Evolutionary conservation across 2,329 filamentous ascomycete genomes (phyloP), one percentile per base, ranked within the genome.

Genomic region (Penicillium frequentans): DNA sequence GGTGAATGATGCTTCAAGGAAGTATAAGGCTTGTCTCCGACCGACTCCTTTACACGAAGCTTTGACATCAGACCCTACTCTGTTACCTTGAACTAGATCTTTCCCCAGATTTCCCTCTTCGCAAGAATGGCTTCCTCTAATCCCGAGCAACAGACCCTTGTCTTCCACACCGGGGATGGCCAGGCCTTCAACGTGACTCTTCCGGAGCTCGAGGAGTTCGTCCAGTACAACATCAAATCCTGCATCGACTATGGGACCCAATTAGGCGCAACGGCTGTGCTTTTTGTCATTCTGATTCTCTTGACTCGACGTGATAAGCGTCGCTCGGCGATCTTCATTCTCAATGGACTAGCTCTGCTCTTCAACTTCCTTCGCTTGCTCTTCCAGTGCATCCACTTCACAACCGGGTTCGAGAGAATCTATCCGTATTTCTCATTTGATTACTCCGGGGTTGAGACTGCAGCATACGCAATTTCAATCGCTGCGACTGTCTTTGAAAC

Each of bases 171-270:
- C 26, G 65, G 73, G 3, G 75, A 85, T 68, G 80, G 80, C 24
- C 73, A 70, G 1, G 63, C 72, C 1, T 68, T 83, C 59, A 62
- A 69, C 0, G 66, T 81, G 39, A 64, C 70, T 44, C 70, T 86
- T 56, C 47, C 60, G 9, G 68, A 73, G 3, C 57, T 88, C 39
- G 72, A 85, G 62, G 53, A 60, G 4, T 79, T 78, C 49, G 71
- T 80, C 53, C 70, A 76, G 56, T 82, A 82, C 68, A 78, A 77
- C 57, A 71, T 79, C 56, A 74, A 75, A 9, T 68, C 80, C 35
- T 79, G 74, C 69, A 85, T 90, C 78, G 88, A 86, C 74, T 90
- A 88, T 70, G 87, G 84, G 52, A 76, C 82, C 19, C 90, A 93
- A 70, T 80, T 92, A 51, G 90, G 90, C 29, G 85, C 88, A 24